Evolutionary conservation across 192 early-diverging fungal species (phyloP), one percentile per base, ranked within the genome.

Genomic region (Dissophora ornata): DNA sequence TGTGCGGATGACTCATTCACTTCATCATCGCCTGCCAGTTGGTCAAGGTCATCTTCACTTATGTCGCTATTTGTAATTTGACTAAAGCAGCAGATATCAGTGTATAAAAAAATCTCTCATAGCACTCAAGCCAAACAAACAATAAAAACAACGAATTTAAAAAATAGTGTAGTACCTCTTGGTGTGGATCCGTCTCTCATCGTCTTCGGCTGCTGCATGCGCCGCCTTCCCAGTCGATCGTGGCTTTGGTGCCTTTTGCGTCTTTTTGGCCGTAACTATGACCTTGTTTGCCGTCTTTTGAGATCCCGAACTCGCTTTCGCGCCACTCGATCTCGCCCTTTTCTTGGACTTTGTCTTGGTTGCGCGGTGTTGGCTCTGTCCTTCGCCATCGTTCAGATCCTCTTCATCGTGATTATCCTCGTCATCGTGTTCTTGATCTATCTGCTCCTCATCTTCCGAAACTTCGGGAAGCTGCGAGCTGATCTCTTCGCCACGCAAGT

Each of bases 401-500:
- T 44, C 57, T 24, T 57, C 66, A 11, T n/a, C n/a, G n/a, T n/a
- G n/a, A n/a, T n/a, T n/a, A n/a, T n/a, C n/a, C n/a, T n/a, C n/a
- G n/a, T n/a, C n/a, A n/a, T n/a, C n/a, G n/a, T n/a, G n/a, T n/a
- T n/a, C n/a, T n/a, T 59, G 66, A 2, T 54, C 66, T 22, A 13
- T 8, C 1, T 13, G 8, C 38, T 36, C 41, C 25, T 81, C 80
- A 11, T 81, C 69, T 0, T 69, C 74, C 16, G 62, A 66, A 2
- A 51, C 32, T 1, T 36, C 38, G 11, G 68, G 71, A 0, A 80
- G 47, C 49, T 82, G 58, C 4, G 93, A 90, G 26, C 89, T 83
- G n/a, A 94, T 85, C 55, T 87, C 81, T 18, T 82, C 81, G 36
- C 91, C 91, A 1, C 79, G 79, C 45, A 94, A 63, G 68, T 93